A percentile compares a stretch with the other conserved stretches of the same genome.
Conservation (phyloP, 208 protist species). For the Hexamita inflata region DNA sequence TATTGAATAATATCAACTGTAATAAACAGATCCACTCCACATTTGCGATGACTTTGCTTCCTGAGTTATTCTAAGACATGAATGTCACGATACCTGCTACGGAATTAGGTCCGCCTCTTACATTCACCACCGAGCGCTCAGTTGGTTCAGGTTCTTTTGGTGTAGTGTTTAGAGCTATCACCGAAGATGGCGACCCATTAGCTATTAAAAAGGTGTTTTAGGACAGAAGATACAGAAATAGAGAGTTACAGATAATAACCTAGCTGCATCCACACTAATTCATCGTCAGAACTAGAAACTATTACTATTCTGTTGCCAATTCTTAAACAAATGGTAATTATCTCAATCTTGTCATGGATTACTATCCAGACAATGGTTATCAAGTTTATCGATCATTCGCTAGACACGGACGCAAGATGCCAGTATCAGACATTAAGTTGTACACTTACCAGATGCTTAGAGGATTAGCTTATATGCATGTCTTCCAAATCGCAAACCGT, state of each 20-base stretch:
- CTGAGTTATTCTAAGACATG: constrained; percentile 18
- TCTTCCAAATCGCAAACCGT: constrained; percentile 63
- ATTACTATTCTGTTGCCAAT: constrained; percentile 64
- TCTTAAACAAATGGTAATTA: constrained; percentile 69
- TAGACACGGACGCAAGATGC: constrained; percentile 64
- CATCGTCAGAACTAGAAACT: constrained; percentile 66
- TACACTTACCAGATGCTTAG: constrained; percentile 86
- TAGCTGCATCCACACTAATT: constrained; percentile 66
- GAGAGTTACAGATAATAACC: constrained; percentile 87
- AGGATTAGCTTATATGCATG: constrained; percentile 85
- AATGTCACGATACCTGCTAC: neutral
- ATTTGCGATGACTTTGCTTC: too few relatives aligned
- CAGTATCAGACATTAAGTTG: constrained; percentile 46
- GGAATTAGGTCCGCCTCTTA: neutral
- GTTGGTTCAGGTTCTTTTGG: constrained; percentile 34
- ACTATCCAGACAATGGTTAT: constrained; percentile 82
- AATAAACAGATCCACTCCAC: too few relatives aligned
- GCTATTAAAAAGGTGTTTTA: constrained; percentile 37
- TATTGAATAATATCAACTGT: too few relatives aligned
- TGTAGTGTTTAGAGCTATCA: constrained; percentile 25
- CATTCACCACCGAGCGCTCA: constrained; percentile 9
- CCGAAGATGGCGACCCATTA: neutral
- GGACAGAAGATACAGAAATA: constrained; percentile 58
- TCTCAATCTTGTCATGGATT: constrained; percentile 94
- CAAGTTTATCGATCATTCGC: constrained; percentile 63